Evolutionary conservation across 2,329 filamentous ascomycete species (phyloP).

Genomic region (Talaromyces sp.): DNA sequence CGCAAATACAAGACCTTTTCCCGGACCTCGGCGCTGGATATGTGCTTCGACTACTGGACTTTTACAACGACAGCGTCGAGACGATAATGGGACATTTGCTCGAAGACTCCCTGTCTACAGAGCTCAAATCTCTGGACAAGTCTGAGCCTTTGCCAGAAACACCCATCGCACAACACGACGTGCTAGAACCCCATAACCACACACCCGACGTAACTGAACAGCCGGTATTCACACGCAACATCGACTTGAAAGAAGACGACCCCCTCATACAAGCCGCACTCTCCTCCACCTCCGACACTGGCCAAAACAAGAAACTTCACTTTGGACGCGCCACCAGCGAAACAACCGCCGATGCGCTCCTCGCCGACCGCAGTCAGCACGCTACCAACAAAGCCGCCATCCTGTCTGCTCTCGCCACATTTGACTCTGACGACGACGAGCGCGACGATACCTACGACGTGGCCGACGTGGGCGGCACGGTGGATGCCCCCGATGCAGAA

Average conservation of each 20-base stretch:
- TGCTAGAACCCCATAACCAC: conserved; percentile 52
- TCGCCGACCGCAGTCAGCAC: conserved; percentile 57
- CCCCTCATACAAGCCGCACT: conserved; percentile 69
- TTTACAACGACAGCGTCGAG: conserved; percentile 73
- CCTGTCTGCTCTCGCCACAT: conserved; percentile 77
- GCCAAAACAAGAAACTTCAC: conserved; percentile 53
- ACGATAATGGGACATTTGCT: conserved; percentile 76
- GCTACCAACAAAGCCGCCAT: conserved; percentile 80
- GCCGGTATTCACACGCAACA: conserved; percentile 51
- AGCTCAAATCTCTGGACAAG: conserved; percentile 62
- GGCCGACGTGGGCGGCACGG: conserved; percentile 83
- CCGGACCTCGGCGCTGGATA: conserved; percentile 82
- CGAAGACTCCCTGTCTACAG: conserved; percentile 66
- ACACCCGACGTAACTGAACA: conserved; percentile 24
- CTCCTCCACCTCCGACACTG: conserved; percentile 53
- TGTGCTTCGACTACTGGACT: conserved; percentile 70
- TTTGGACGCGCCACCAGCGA: conserved; percentile 65
- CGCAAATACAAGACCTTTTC: conserved; percentile 90
- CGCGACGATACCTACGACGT: conserved; percentile 94
- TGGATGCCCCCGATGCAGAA: conserved; percentile 57
- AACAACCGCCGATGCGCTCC: conserved; percentile 66
- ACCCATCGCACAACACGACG: conserved; percentile 47
- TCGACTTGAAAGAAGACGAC: conserved; percentile 76
- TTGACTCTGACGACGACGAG: conserved; percentile 94
- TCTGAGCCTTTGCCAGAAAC: conserved; percentile 47